Evolutionary conservation across 768 basidiomycete species (phyloP), one percentile per base, ranked within the genome.

Genomic region (Neoboletus brunneissimus): DNA sequence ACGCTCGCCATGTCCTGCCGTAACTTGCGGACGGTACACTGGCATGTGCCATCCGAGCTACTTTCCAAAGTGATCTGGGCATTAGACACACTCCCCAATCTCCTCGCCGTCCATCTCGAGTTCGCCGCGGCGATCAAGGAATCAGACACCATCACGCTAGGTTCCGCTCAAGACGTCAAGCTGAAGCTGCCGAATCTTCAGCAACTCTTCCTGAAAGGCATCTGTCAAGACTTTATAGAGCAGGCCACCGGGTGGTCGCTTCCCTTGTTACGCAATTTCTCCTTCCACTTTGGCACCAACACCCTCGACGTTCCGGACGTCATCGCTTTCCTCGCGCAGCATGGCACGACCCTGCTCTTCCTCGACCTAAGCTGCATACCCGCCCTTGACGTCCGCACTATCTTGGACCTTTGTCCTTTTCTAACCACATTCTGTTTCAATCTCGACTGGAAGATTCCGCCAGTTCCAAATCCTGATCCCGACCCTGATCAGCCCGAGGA

Each of bases 61-160:
- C 70, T 88, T 2, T 75, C 84, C 13, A 87, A 86, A 64, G 78
- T 88, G 5, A 89, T 90, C 43, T 87, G 86, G 85, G 83, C 87
- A 6, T 74, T 91, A 2, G 81, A 83, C 52, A 78, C 81, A 1
- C 78, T 91, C 5, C 83, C 83, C 1, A 70, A 71, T 50, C 73
- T 91, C 40, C 72, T 81, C 9, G 79, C 82, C 3, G 77, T 80
- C 3, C 81, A 83, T 60, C 76, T 91, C 55, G 77, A 82, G 29
- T 80, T 88, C 42, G 64, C 63, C 3, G 23, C 44, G 0, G 54
- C 69, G 12, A 40, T 63, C 38, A 56, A 57, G 34, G 76, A 76
- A 38, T 60, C 75, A n/a, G 82, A 84, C 29, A 70, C 70, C 15
- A 73, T 82, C 38, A 75, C 76, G 9, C 75, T 90, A 0, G 89